Evolutionary conservation across 257 asterid genomes (phyloP).

Genomic region (Fraxinus americana): DNA sequence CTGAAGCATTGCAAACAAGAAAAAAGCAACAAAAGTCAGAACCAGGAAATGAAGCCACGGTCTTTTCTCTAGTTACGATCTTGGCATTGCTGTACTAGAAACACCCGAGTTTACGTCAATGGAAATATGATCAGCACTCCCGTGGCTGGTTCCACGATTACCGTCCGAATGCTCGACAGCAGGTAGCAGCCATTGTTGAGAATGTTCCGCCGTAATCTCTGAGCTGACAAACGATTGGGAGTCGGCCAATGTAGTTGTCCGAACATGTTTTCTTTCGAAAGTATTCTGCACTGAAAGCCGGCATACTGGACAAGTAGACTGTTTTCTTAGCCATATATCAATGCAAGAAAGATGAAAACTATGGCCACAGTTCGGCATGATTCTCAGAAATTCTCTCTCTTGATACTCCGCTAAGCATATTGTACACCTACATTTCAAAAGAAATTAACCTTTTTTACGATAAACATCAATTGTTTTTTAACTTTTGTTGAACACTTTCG

Average conservation of each 20-base stretch:
- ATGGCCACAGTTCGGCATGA: slow-evolving; percentile 90
- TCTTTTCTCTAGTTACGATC: slow-evolving; percentile 35
- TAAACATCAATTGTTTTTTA: not conserved
- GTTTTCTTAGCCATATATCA: slow-evolving; percentile 83
- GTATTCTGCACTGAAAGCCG: slow-evolving; percentile 67
- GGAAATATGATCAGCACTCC: slow-evolving; percentile 36
- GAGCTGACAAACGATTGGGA: slow-evolving; percentile 47
- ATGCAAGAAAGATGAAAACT: slow-evolving; percentile 83
- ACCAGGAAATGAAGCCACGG: not conserved
- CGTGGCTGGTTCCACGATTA: slow-evolving; percentile 20
- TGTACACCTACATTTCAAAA: slow-evolving; percentile 55
- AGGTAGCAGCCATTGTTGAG: slow-evolving; percentile 57
- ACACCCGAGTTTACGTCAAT: slow-evolving; percentile 38
- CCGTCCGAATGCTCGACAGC: slow-evolving; percentile 35
- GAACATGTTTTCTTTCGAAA: slow-evolving; percentile 42
- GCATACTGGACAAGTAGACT: slow-evolving; percentile 88
- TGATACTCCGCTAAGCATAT: slow-evolving; percentile 79
- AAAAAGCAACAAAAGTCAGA: not conserved
- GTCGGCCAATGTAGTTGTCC: slow-evolving; percentile 29
- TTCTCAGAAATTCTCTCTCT: slow-evolving; percentile 76
- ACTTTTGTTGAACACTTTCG: not conserved
- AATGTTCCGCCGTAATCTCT: slow-evolving; percentile 47
- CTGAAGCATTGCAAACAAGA: not conserved
- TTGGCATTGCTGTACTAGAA: slow-evolving; percentile 42
- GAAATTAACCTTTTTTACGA: not conserved